Percentiles rank a stretch among this genome's conserved stretches.
Conservation (phyloP, 805 yeast species). For the Schizosaccharomyces japonicus region DNA sequence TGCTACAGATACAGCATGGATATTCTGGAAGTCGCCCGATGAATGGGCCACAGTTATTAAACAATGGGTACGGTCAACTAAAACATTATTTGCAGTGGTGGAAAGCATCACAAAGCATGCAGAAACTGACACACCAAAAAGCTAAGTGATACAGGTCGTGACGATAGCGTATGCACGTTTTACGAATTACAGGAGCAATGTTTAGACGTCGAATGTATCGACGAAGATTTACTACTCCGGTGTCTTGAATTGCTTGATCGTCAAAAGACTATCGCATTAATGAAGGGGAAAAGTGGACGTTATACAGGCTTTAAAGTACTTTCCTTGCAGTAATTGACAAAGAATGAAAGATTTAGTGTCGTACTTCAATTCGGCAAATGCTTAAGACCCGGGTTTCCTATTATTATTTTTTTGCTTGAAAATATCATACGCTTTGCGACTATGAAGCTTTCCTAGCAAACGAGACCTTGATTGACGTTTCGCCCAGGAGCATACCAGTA, state of each 20-base stretch:
- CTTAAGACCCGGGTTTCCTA: too few relatives aligned
- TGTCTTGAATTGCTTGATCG: neutral
- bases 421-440: too few relatives aligned
- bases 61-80: neutral
- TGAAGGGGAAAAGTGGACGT: neutral
- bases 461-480: conserved; percentile 12
- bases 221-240: neutral
- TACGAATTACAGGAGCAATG: conserved; percentile 2
- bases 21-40: neutral
- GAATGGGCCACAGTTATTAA: neutral
- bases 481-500: conserved; percentile 12
- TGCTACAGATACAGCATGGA: neutral
- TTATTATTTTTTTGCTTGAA: too few relatives aligned
- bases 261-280: neutral
- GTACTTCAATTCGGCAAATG: too few relatives aligned
- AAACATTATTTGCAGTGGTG: too few relatives aligned
- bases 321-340: too few relatives aligned
- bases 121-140: too few relatives aligned
- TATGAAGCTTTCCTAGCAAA: conserved; percentile 12
- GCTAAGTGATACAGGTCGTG: neutral
- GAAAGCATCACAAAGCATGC: too few relatives aligned
- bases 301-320: neutral
- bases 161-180: neutral
- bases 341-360: too few relatives aligned
- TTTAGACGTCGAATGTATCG: neutral